phyloP scores from a whole-genome alignment of 2,329 filamentous ascomycete genomes.

The Verticillium nonalfalfae region DNA sequence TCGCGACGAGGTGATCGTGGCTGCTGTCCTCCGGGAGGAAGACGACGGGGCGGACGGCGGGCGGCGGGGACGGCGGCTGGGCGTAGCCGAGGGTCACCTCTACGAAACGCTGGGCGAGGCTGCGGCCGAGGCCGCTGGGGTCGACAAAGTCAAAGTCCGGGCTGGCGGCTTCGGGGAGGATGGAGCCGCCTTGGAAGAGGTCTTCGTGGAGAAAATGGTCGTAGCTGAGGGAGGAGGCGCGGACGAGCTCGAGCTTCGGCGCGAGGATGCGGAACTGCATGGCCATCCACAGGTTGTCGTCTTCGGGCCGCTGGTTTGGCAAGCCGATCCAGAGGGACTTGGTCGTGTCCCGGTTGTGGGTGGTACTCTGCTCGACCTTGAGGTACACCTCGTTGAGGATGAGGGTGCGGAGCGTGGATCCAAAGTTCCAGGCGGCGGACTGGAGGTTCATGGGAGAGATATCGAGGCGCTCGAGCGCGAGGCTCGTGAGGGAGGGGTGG shows the following conservation, averaged over 20 bases:
- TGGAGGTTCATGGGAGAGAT: slow-evolving; percentile 28
- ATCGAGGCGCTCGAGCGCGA: slow-evolving; percentile 37
- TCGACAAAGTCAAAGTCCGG: slow-evolving; percentile 32
- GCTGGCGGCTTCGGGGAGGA: slow-evolving; percentile 14
- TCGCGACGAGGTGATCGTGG: slow-evolving; percentile 14
- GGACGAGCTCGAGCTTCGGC: slow-evolving; percentile 30
- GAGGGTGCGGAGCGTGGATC: slow-evolving; percentile 33
- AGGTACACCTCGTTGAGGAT: slow-evolving; percentile 36
- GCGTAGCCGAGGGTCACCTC: slow-evolving; percentile 33
- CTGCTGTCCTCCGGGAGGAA: slow-evolving; percentile 12
- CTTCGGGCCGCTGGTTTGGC: slow-evolving; percentile 31
- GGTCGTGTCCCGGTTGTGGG: slow-evolving; percentile 23
- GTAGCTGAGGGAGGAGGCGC: slow-evolving; percentile 37
- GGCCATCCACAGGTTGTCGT: slow-evolving; percentile 34
- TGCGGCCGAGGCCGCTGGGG: slow-evolving; percentile 31
- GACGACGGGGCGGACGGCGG: slow-evolving; percentile 13
- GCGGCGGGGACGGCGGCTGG: slow-evolving; percentile 26
- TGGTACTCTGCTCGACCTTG: slow-evolving; percentile 29
- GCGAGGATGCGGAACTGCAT: slow-evolving; percentile 28
- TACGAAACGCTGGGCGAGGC: slow-evolving; percentile 38
- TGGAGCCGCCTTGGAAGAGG: slow-evolving; percentile 11
- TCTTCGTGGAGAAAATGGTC: slow-evolving; percentile 30
- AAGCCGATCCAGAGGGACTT: slow-evolving; percentile 38
- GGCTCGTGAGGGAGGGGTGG: slow-evolving; percentile 29
- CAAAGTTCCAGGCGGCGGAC: slow-evolving; percentile 25